These are phyloP conservation scores for Trichomonas tenax DNA, from an alignment of 208 protist genomes.

Conservation along the genomic window DNA sequence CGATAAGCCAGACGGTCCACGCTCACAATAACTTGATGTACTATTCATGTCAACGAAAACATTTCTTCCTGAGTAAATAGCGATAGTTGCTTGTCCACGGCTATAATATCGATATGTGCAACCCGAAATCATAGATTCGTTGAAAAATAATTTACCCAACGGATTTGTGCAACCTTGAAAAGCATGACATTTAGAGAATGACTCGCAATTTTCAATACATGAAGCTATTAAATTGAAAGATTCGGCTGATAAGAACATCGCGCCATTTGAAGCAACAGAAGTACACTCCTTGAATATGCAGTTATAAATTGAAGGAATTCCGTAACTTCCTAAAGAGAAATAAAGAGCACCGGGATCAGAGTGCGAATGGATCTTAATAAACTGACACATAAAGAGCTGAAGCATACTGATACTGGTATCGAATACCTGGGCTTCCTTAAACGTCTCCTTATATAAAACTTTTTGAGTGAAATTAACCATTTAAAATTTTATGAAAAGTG, in stretches of 20 bases:
- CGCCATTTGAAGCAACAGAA: background rate
- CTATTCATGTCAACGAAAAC: background rate
- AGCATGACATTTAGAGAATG: background rate
- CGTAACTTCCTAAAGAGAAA: background rate
- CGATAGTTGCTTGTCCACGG: background rate
- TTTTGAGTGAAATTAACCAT: background rate
- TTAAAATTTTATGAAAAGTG: background rate
- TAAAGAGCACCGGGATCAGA: background rate
- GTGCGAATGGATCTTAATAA: background rate
- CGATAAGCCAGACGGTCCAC: background rate
- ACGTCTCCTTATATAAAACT: background rate
- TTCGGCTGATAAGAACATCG: background rate
- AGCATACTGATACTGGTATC: background rate
- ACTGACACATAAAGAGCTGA: background rate
- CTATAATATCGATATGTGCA: background rate
- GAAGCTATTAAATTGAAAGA: background rate
- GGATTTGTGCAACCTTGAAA: background rate
- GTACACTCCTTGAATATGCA: background rate
- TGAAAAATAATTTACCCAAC: background rate
- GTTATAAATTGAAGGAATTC: background rate
- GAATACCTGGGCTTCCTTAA: background rate
- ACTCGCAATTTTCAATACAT: background rate
- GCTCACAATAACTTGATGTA: background rate
- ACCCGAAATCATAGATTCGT: background rate
- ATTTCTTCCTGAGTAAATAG: background rate